Base-by-base conservation (phyloP, 257 asterid genomes). In the Capsicum chinense region DNA sequence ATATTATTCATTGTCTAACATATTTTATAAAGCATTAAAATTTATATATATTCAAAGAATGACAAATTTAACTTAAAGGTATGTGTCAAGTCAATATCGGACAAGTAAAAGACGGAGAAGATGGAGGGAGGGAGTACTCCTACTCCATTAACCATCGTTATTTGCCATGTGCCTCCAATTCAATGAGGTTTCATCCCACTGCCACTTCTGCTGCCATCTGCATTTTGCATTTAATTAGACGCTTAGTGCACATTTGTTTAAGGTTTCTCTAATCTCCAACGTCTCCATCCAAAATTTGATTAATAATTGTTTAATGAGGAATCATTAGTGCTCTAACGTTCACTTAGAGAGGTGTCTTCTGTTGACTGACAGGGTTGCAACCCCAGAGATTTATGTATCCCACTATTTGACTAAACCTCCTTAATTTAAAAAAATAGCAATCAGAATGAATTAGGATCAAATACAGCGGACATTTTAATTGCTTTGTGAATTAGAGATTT, bases 281-380 rank as follows among this genome's bases (percentile, higher is more conserved):
- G 39, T 35, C 76, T 44, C 47, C 16, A 63, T 21, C 78, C 84
- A 63, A 47, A 63, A 63, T 81, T 81, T 81, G 62, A 62, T 13
- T 47, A 81, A 62, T 62, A 47, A 81, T 81, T 60, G 58, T 63
- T 81, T 81, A 63, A 11, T 81, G 47, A 33, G 78, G 78, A 81
- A 81, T 62, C 84, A 62, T 81, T 70, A 60, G 59, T 60, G 44
- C 73, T 80, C 83, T 80, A 60, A 80, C 83, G 74, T 80, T 80
- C 74, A 59, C 73, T 59, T 17, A 9, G 17, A 5, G 33, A 54
- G 52, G n/a, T 57, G 37, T 37, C n/a, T 21, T 39, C 11, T 80
- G 39, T 42, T 64, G 15, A 80, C 83, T 80, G 83, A 80, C 74
- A 80, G 39, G n/a, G 73, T 42, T 63, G 59, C 59, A 13, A 59